Base-by-base conservation (phyloP, 1,284 basidiomycete genomes). In the Malassezia vespertilionis region DNA sequence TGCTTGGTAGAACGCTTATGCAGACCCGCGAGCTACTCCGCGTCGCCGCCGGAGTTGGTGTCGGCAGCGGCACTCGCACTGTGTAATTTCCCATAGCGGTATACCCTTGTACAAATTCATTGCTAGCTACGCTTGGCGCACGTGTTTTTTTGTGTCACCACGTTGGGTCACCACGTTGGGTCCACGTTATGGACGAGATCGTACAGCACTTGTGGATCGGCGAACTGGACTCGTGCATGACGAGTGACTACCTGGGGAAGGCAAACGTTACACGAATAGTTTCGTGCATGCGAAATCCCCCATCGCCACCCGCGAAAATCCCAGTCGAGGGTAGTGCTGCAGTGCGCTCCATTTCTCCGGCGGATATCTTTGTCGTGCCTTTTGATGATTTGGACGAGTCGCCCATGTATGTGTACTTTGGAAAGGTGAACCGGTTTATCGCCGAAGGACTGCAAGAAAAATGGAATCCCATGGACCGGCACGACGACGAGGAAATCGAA, bases 301-400 rank as follows among this genome's bases (percentile, higher is more conserved):
- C 51, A 6, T 26, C 39, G 26, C 44, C 60, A 4, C 56, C 40
- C 2, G 48, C 56, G 35, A 59, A 58, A 1, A 41, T 41, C 15
- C 31, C 30, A 2, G 15, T n/a, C 1, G 21, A 3, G n/a, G 3
- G 17, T 7, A 31, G 28, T 12, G 14, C 5, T 20, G 5, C 24
- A 23, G 18, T 33, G 9, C 27, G 54, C 14, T 41, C 4, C 7
- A 63, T 63, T 32, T 52, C 60, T 1, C 47, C 58, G 1, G 43
- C 57, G 10, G 54, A 58, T 32, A 49, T 71, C 34, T 53, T 65
- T 40, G 65, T 68, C 8, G 61, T 74, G 14, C 55, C 55, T 1
- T 52, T 73, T 24, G 72, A 73, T 52, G 72, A 74, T 40, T 61
- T 63, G 4, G 66, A 61, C 41, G 56, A 54, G 35, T 63, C 71